Conservation (phyloP, 768 basidiomycete species). For the Filobasidium wieringae region DNA sequence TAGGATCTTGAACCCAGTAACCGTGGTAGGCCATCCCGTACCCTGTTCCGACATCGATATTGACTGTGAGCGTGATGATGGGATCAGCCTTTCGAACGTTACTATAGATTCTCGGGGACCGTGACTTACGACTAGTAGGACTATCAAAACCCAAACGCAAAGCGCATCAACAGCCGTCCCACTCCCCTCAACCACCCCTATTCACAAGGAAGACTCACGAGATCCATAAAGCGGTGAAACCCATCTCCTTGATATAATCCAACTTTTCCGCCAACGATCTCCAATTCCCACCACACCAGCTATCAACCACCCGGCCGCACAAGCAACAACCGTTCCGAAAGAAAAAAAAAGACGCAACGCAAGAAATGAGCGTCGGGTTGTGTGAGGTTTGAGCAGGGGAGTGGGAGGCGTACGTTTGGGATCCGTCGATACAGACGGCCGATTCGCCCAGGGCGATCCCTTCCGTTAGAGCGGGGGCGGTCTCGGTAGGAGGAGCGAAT, state of each 20-base stretch:
- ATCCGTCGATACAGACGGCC: not conserved
- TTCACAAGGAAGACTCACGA: slow-evolving; percentile 32
- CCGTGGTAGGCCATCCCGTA: slow-evolving; percentile 80
- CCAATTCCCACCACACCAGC: slow-evolving; percentile 78
- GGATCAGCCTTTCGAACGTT: slow-evolving; percentile 38
- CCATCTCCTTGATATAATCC: slow-evolving; percentile 71
- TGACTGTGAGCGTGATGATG: slow-evolving; percentile 66
- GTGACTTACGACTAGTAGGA: not conserved
- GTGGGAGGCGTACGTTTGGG: not conserved
- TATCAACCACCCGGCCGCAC: too few species aligned
- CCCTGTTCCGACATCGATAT: slow-evolving; percentile 51
- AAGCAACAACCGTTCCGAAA: too few species aligned
- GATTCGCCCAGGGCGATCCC: slow-evolving; percentile 20
- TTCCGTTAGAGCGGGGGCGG: slow-evolving; percentile 40
- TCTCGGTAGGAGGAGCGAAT: slow-evolving; percentile 55
- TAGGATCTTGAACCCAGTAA: slow-evolving; percentile 44
- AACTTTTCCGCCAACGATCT: slow-evolving; percentile 57
- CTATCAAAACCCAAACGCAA: not conserved
- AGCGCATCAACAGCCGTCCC: not conserved
- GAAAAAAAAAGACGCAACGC: too few species aligned
- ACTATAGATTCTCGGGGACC: not conserved
- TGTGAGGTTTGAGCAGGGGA: too few species aligned
- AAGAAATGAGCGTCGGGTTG: too few species aligned
- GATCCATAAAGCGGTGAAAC: slow-evolving; percentile 48
- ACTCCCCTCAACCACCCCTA: slow-evolving; percentile 37